phyloP scores from a whole-genome alignment of 2,329 filamentous ascomycete genomes.

The Coleophoma eucalyptorum region DNA sequence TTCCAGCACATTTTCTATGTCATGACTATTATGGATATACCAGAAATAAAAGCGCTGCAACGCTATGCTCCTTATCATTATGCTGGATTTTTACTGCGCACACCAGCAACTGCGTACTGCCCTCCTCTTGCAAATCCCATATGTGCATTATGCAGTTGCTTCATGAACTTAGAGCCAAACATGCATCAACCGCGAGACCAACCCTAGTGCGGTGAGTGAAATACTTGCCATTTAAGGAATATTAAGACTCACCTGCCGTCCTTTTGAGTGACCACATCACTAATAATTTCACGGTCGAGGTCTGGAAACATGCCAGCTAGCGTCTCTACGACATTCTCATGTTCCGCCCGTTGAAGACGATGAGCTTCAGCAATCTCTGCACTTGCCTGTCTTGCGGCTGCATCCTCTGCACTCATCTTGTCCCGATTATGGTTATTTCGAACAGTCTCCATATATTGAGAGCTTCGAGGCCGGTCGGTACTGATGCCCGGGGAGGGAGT shows the following conservation, averaged over 20 bases:
- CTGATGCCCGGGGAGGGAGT: slow-evolving; percentile 23
- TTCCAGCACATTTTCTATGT: too few species aligned
- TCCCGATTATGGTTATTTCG: slow-evolving; percentile 8
- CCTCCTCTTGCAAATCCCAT: neutral
- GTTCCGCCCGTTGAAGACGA: slow-evolving; percentile 77
- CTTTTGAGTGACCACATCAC: slow-evolving; percentile 94
- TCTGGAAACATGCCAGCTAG: slow-evolving; percentile 96
- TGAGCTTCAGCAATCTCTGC: slow-evolving; percentile 86
- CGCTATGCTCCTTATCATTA: neutral
- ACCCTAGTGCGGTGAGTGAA: slow-evolving; percentile 47
- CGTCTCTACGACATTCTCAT: slow-evolving; percentile 89
- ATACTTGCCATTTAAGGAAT: too few species aligned
- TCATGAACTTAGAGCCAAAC: slow-evolving; percentile 57
- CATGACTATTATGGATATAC: slow-evolving; percentile 1
- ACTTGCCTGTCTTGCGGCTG: slow-evolving; percentile 84
- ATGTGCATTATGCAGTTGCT: neutral
- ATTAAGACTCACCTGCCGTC: slow-evolving; percentile 71
- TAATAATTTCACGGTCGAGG: slow-evolving; percentile 89
- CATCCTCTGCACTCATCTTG: slow-evolving; percentile 71
- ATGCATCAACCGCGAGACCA: slow-evolving; percentile 81
- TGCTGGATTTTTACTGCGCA: neutral
- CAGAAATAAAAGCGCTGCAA: neutral
- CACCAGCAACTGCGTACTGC: neutral
- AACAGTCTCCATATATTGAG: slow-evolving; percentile 15
- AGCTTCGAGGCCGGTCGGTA: slow-evolving; percentile 16